Evolutionary conservation across 2,329 filamentous ascomycete species (phyloP).

Genomic region (Metarhizium rileyi): DNA sequence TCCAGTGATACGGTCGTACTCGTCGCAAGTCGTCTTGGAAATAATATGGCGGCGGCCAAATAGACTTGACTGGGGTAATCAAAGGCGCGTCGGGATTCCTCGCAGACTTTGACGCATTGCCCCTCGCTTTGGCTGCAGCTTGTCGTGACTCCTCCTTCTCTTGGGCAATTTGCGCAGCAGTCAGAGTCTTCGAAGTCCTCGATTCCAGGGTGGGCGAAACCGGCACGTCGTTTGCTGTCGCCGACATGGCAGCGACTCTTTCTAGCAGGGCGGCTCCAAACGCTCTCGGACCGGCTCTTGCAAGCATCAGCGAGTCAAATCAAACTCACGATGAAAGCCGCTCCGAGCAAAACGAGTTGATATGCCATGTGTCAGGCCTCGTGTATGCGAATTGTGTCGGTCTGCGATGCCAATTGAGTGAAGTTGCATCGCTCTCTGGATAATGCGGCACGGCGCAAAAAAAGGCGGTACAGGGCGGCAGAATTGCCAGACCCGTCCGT

Average conservation of each 20-base stretch:
- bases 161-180: neutral
- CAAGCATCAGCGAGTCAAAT: conserved; percentile 8
- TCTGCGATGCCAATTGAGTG: too few species aligned
- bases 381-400: neutral
- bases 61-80: conserved; percentile 4
- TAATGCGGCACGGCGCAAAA: neutral
- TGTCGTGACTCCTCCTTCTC: neutral
- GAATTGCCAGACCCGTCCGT: neutral
- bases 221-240: neutral
- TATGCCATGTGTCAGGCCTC: neutral
- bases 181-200: conserved; percentile 1
- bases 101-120: neutral
- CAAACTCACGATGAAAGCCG: neutral
- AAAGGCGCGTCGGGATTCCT: neutral
- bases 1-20: conserved; percentile 80
- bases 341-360: neutral
- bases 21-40: conserved; percentile 75
- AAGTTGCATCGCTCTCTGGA: too few species aligned
- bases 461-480: conserved; percentile 3
- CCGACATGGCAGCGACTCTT: conserved; percentile 9
- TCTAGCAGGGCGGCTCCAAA: conserved; percentile 7
- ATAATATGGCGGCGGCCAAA: conserved; percentile 61
- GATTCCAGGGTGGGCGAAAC: conserved; percentile 7
- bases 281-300: conserved; percentile 8
- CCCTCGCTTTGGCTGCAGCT: conserved; percentile 1